phyloP scores from a whole-genome alignment of 2,329 filamentous ascomycete species.

The Fusarium continuum region DNA sequence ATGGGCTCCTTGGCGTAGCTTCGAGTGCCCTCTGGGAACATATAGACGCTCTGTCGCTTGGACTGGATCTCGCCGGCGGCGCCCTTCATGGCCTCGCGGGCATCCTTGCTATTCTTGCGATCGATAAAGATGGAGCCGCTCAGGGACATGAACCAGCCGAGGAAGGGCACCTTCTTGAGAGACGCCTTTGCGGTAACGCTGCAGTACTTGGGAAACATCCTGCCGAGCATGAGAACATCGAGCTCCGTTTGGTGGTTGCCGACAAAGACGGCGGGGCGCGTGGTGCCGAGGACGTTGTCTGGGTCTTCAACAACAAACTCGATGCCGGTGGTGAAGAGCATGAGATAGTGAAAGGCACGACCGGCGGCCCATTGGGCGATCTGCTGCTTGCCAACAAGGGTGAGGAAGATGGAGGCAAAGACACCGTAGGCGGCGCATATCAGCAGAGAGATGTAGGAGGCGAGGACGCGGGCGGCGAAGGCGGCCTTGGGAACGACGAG shows the following conservation, averaged over 20 bases:
- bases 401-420: conserved; percentile 75
- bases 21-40: conserved; percentile 92
- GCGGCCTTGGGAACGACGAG: conserved; percentile 65
- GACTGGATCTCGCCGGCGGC: conserved; percentile 82
- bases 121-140: conserved; percentile 96
- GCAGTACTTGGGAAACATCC: conserved; percentile 90
- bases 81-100: conserved; percentile 83
- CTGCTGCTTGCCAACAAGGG: conserved; percentile 74
- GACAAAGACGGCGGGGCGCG: conserved; percentile 87
- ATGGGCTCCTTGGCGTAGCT: conserved; percentile 85
- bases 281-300: conserved; percentile 67
- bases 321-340: conserved; percentile 79
- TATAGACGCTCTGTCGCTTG: conserved; percentile 79
- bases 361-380: conserved; percentile 87
- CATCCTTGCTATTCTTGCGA: conserved; percentile 82
- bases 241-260: conserved; percentile 97
- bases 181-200: conserved; percentile 92
- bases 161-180: conserved; percentile 79
- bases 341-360: conserved; percentile 80
- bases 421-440: conserved; percentile 77
- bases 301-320: conserved; percentile 78
- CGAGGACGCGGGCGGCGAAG: conserved; percentile 75
- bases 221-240: conserved; percentile 90
- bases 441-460: conserved; percentile 70
- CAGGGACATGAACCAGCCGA: conserved; percentile 94